A percentile compares a stretch with the other conserved stretches of the same genome.
phyloP scores from a whole-genome alignment of 352 stramenopile genomes.

The Halophytophthora batemanensis region DNA sequence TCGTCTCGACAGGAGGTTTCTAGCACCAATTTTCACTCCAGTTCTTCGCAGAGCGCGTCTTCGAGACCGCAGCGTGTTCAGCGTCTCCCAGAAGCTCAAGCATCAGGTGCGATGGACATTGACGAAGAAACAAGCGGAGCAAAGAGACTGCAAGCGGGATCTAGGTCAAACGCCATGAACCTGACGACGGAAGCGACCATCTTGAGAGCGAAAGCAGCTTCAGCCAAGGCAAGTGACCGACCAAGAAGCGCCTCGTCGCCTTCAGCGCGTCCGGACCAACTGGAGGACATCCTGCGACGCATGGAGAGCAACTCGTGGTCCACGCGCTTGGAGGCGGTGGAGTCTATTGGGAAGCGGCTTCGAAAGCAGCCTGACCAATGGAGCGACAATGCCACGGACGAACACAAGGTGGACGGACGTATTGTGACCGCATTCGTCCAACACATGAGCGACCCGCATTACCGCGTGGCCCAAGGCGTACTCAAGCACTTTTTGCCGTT shows the following conservation, averaged over 20 bases:
- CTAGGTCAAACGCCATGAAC: neutral
- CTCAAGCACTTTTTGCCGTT: slow-evolving; percentile 55
- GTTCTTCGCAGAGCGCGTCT: slow-evolving; percentile 12
- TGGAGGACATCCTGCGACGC: slow-evolving; percentile 49
- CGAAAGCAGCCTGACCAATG: slow-evolving; percentile 14
- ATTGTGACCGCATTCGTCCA: slow-evolving; percentile 54
- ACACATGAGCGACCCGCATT: slow-evolving; percentile 68
- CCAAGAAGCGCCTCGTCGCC: slow-evolving; percentile 6
- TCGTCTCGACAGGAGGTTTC: slow-evolving; percentile 25
- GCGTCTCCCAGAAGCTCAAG: slow-evolving; percentile 15
- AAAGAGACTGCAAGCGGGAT: slow-evolving; percentile 9
- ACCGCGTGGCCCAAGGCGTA: slow-evolving; percentile 69
- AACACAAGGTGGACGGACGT: slow-evolving; percentile 54
- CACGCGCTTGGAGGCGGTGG: slow-evolving; percentile 55
- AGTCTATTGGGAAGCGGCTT: slow-evolving; percentile 38
- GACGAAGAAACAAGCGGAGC: slow-evolving; percentile 13
- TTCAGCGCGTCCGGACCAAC: slow-evolving; percentile 22
- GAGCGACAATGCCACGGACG: slow-evolving; percentile 2
- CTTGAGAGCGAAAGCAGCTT: slow-evolving; percentile 9
- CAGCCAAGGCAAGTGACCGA: slow-evolving; percentile 15
- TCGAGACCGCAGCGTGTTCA: slow-evolving; percentile 42
- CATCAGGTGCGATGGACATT: slow-evolving; percentile 15
- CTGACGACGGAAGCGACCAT: slow-evolving; percentile 9
- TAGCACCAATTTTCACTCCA: slow-evolving; percentile 32
- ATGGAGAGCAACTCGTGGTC: slow-evolving; percentile 65